Evolutionary conservation across 306 rosid genomes (phyloP), one percentile per base, ranked within the genome.

Genomic region (Cucurbita moschata): DNA sequence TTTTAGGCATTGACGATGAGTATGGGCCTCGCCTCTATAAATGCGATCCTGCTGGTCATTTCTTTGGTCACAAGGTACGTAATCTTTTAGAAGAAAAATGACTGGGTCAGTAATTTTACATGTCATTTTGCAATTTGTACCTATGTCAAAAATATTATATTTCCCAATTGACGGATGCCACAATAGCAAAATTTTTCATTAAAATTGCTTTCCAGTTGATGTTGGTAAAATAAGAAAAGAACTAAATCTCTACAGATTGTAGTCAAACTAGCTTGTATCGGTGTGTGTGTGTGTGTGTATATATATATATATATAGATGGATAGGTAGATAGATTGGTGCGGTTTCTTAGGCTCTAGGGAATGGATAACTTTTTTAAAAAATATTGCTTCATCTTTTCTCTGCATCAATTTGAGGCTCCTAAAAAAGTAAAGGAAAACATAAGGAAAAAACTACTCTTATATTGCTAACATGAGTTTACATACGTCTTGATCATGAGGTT

Each of bases 31-130:
- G 78, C 51, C 96, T 95, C 66, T 95, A 78, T 76, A 95, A 95
- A 81, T 95, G 99, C 75, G 99, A 95, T 66, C 99, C 99, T 35
- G 99, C 99, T 53, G 99, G 99, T 71, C 99, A 95, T 82, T 91
- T 88, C 87, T 95, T 91, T 76, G 99, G 99, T 78, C 99, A 95
- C 86, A 95, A 95, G 99, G 99, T 91, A 85, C 26, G 23, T 68
- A 1, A 21, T 43, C 73, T 49, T 49, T 18, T 40, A 42, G 13
- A 15, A 69, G 23, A 26, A 14, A 15, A 69, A 47, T 38, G 7
- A 3, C 50, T 49, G 46, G 54, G 26, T 30, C 46, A 7, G 26
- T 35, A n/a, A 61, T 61, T 37, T 37, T 35, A 0, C 23, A 30
- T 60, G 19, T 35, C 23, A 26, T 30, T 30, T 49, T 26, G 43